Percentiles rank a stretch among this genome's conserved stretches.
These are phyloP conservation scores for Geoglossum cookeanum DNA, from an alignment of 2,329 filamentous ascomycete genomes.

Conservation along the genomic window DNA sequence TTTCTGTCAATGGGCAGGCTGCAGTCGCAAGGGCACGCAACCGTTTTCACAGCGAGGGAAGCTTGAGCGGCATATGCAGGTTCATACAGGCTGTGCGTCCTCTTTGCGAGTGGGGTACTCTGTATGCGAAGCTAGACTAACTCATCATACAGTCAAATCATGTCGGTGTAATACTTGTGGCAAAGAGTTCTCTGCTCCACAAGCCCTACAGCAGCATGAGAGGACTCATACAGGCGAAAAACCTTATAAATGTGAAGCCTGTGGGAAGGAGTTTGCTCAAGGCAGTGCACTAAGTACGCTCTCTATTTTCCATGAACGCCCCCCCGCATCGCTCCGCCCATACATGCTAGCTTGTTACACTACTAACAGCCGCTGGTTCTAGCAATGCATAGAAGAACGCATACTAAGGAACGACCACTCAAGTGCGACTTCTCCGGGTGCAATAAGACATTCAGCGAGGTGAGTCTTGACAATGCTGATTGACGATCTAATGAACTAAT, in stretches of 20 bases:
- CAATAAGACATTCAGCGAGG: slow-evolving; percentile 33
- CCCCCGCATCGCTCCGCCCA: background rate
- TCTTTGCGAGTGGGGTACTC: background rate
- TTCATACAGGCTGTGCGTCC: slow-evolving; percentile 41
- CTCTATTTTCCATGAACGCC: background rate
- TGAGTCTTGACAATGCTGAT: background rate
- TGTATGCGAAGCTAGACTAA: slow-evolving; percentile 10
- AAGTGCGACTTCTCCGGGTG: slow-evolving; percentile 33
- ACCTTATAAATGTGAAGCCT: slow-evolving; percentile 38
- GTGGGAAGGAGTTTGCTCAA: slow-evolving; percentile 42
- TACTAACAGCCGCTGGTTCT: background rate
- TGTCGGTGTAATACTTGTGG: slow-evolving; percentile 37
- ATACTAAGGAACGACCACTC: slow-evolving; percentile 45
- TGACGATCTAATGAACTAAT: background rate
- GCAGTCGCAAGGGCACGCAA: slow-evolving; percentile 26
- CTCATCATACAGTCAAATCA: slow-evolving; percentile 33
- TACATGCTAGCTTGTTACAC: background rate
- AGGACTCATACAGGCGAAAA: slow-evolving; percentile 47
- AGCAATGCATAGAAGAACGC: slow-evolving; percentile 49
- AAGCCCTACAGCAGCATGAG: slow-evolving; percentile 47
- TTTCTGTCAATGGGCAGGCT: slow-evolving; percentile 37
- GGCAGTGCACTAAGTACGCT: slow-evolving; percentile 45
- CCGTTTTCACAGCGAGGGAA: slow-evolving; percentile 42
- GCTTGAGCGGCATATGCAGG: slow-evolving; percentile 44
- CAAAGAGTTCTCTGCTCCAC: slow-evolving; percentile 42